Base-by-base conservation (phyloP, 495 filamentous ascomycete species). In the Penicillium nucicola region DNA sequence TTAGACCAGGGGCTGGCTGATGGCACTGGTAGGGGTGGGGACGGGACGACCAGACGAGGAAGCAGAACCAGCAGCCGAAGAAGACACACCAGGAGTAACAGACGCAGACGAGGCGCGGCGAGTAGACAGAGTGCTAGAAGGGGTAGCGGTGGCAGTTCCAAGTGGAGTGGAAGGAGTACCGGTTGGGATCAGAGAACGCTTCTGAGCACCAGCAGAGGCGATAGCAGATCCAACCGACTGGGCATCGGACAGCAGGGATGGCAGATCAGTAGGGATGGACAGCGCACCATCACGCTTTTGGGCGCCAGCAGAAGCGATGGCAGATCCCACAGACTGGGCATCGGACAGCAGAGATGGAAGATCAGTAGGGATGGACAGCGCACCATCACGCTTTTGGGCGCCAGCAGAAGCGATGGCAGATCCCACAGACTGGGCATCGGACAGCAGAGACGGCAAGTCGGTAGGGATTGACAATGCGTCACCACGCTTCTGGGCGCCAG, bases 301-400 rank as follows among this genome's bases (percentile, higher is more conserved):
- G 11, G 33, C 48, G 13, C 42, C 42, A 6, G 38, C 37, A 3
- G 57, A 60, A 1, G 45, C 53, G 5, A 57, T 33, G 11, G 44
- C 49, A 14, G 36, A 45, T 5, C 31, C 48, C 22, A 42, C 35
- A 3, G 54, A 44, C 34, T 53, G 31, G 14, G 54, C 54, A 11
- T 57, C 54, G 6, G 54, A 49, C 5, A 47, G 18, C 9, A 57
- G 25, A 11, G 54, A 57, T 2, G 54, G 41, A 0, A 57, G 49
- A 31, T 51, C 49, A 14, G 49, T 60, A 14, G 58, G 58, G n/a
- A 61, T 39, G 3, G 51, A 30, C 2, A 56, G 45, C 19, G 45
- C 47, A 5, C 45, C 48, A 9, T 36, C 50, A 9, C 52, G 52
- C 55, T 58, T 62, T 17, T 49, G 32, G 4, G 45, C 28, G 14